Conservation (phyloP, 2,329 filamentous ascomycete species). For the Aspergillus sergii region DNA sequence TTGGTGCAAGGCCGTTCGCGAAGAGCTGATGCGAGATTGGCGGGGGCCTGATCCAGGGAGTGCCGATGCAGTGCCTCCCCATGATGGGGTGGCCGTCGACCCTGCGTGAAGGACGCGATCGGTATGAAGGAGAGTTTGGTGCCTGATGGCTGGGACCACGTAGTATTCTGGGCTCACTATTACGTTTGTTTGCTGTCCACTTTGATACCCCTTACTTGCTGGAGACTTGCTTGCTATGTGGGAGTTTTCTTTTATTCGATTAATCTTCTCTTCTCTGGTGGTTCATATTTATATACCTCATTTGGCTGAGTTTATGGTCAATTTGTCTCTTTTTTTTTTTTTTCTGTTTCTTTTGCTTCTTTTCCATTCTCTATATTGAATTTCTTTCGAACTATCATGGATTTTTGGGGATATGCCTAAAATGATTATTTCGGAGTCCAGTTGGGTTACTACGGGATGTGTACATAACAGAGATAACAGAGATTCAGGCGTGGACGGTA, state of each 20-base stretch:
- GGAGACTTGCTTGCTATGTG: slow-evolving; percentile 11
- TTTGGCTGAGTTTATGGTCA: neutral
- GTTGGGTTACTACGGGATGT: neutral
- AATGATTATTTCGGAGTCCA: neutral
- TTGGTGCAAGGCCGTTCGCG: slow-evolving; percentile 81
- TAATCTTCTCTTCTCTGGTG: neutral
- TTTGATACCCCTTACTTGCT: slow-evolving; percentile 28
- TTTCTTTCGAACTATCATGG: neutral
- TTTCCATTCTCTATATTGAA: neutral
- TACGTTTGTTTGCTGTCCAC: slow-evolving; percentile 23
- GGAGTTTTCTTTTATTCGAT: slow-evolving; percentile 11
- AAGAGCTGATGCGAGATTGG: slow-evolving; percentile 80
- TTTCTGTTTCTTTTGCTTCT: neutral
- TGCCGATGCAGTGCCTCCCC: slow-evolving; percentile 20
- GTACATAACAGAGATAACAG: neutral
- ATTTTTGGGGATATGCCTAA: neutral
- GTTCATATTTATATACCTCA: neutral
- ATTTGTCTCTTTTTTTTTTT: neutral
- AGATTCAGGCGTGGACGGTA: neutral
- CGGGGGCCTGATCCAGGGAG: slow-evolving; percentile 40
- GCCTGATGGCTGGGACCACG: slow-evolving; percentile 24
- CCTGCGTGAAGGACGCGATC: slow-evolving; percentile 1
- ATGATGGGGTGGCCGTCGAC: slow-evolving; percentile 21
- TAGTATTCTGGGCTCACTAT: slow-evolving; percentile 18
- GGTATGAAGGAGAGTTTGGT: slow-evolving; percentile 8